These are phyloP conservation scores for Pseudogymnoascus sp. DNA, from an alignment of 2,329 filamentous ascomycete genomes.

Conservation along the genomic window DNA sequence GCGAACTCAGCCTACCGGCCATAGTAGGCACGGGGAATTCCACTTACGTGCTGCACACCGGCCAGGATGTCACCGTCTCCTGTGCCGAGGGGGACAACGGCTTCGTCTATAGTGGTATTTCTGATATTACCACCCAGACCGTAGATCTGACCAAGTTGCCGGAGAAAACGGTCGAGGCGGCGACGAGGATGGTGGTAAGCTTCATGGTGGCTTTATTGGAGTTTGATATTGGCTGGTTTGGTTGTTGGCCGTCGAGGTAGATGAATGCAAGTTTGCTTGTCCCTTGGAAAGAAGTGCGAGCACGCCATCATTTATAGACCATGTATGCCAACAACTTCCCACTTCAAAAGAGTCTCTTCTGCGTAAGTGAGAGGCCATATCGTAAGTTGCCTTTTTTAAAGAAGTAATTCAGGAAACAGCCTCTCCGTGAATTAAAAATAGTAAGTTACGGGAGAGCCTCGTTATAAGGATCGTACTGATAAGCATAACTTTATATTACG, in stretches of 20 bases:
- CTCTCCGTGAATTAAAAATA: neutral
- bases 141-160: slow-evolving; percentile 25
- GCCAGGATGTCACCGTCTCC: slow-evolving; percentile 33
- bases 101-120: slow-evolving; percentile 32
- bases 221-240: neutral
- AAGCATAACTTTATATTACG: neutral
- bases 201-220: neutral
- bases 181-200: neutral
- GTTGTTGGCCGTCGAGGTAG: neutral
- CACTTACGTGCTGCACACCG: slow-evolving; percentile 31
- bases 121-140: slow-evolving; percentile 28
- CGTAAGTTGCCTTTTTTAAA: neutral
- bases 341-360: neutral
- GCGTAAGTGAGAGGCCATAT: neutral
- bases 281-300: neutral
- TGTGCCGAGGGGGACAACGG: slow-evolving; percentile 33
- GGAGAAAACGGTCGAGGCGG: neutral
- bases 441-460: neutral
- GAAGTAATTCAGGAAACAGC: neutral
- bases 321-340: neutral
- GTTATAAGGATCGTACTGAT: neutral
- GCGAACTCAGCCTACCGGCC: slow-evolving; percentile 32
- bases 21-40: slow-evolving; percentile 32
- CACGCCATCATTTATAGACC: neutral
- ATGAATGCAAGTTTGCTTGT: neutral